Conservation (phyloP, 2,329 filamentous ascomycete genomes). For the Xylariaceae sp. region DNA sequence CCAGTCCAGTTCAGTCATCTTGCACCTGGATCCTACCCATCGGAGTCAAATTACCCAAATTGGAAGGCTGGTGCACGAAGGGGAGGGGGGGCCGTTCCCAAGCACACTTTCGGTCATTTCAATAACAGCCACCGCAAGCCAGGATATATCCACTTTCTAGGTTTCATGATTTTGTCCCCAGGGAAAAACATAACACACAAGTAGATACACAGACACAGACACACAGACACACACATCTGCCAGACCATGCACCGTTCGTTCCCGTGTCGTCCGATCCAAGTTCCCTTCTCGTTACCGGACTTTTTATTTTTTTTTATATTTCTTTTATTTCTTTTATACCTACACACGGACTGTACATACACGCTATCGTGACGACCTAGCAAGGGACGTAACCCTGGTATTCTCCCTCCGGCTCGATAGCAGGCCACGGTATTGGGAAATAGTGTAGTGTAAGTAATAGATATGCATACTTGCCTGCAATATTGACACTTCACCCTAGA, state of each 20-base stretch:
- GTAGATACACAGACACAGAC: too few relatives aligned
- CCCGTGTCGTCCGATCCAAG: too few relatives aligned
- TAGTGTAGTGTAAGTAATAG: background rate
- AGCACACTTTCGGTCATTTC: background rate
- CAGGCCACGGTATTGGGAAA: conserved; percentile 18
- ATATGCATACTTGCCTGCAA: conserved; percentile 13
- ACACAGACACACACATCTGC: too few relatives aligned
- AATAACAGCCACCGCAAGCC: conserved; percentile 17
- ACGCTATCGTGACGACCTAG: too few relatives aligned
- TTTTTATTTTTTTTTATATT: too few relatives aligned
- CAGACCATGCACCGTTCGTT: too few relatives aligned
- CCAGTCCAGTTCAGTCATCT: too few relatives aligned
- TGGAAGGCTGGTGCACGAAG: background rate
- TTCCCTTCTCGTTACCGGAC: too few relatives aligned
- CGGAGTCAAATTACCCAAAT: background rate
- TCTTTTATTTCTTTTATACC: too few relatives aligned
- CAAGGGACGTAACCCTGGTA: background rate
- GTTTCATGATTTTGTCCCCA: conserved; percentile 17
- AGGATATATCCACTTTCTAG: conserved; percentile 10
- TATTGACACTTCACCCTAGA: conserved; percentile 18
- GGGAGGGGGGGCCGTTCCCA: background rate
- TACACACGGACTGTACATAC: too few relatives aligned
- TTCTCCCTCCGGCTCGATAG: conserved; percentile 2
- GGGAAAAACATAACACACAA: too few relatives aligned
- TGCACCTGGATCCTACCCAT: background rate